Conservation (phyloP, 2,329 filamentous ascomycete species). For the Aspergillus ruber region DNA sequence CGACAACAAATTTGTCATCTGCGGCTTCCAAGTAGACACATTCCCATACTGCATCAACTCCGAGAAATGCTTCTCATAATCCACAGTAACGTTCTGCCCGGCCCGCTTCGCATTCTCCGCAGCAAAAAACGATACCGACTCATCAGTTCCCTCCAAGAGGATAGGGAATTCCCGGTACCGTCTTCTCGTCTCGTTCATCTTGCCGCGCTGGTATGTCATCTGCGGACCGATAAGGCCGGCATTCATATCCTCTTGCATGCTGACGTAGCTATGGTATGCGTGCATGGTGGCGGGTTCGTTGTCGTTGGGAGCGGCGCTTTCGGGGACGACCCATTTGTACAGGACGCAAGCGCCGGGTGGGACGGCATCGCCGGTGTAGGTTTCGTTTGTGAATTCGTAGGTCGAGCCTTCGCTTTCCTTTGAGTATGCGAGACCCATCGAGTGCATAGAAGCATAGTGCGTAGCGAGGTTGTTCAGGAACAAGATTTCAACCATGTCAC, state of each 20-base stretch:
- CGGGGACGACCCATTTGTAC: slow-evolving; percentile 2
- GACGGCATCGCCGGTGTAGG: neutral
- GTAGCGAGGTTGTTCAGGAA: neutral
- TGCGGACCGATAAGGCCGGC: slow-evolving; percentile 19
- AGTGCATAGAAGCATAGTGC: slow-evolving; percentile 2
- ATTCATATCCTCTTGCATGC: slow-evolving; percentile 10
- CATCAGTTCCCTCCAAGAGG: slow-evolving; percentile 18
- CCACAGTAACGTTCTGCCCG: neutral
- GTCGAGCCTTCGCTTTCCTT: slow-evolving; percentile 1
- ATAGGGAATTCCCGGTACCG: slow-evolving; percentile 20
- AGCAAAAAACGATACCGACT: slow-evolving; percentile 19
- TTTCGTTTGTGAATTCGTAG: neutral
- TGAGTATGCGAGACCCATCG: slow-evolving; percentile 1
- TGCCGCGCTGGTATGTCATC: slow-evolving; percentile 19
- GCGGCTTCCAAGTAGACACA: slow-evolving; percentile 1
- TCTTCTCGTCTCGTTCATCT: slow-evolving; percentile 20
- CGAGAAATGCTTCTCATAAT: neutral
- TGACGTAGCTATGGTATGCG: slow-evolving; percentile 22
- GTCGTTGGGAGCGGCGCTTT: slow-evolving; percentile 6
- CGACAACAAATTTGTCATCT: slow-evolving; percentile 1
- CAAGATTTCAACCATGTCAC: slow-evolving; percentile 3
- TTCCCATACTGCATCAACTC: slow-evolving; percentile 1
- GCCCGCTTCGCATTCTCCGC: neutral
- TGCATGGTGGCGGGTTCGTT: slow-evolving; percentile 9
- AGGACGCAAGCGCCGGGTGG: neutral